These are phyloP conservation scores for Aspergillus tubingensis DNA, from an alignment of 2,329 filamentous ascomycete genomes.

Conservation along the genomic window DNA sequence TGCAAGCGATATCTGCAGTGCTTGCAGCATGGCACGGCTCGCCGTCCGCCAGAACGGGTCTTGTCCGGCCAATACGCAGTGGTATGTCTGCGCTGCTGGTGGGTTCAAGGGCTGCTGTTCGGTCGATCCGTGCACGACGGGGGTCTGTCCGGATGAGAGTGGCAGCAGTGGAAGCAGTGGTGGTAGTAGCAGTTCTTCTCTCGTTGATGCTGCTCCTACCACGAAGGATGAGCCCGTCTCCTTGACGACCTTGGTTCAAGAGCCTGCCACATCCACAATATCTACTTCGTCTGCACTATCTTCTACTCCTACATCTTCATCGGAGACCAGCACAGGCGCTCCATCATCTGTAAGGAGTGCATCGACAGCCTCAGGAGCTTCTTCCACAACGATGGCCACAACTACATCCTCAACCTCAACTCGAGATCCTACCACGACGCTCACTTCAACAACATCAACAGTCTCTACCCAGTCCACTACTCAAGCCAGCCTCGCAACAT, in stretches of 20 bases:
- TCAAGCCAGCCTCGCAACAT: neutral
- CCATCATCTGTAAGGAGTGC: neutral
- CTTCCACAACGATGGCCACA: neutral
- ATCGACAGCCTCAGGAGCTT: neutral
- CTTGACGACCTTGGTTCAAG: neutral
- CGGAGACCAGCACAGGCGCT: neutral
- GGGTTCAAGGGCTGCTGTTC: conserved; percentile 37
- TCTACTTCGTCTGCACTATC: neutral
- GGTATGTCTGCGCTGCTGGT: conserved; percentile 30
- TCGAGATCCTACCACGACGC: neutral
- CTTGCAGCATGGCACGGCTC: conserved; percentile 12
- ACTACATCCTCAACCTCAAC: neutral
- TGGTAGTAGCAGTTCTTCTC: neutral
- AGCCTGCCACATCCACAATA: neutral
- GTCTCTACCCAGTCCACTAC: neutral
- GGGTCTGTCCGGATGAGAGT: conserved; percentile 31
- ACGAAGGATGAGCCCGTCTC: neutral
- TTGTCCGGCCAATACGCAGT: conserved; percentile 25
- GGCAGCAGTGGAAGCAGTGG: neutral
- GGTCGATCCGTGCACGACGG: conserved; percentile 32
- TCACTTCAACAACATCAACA: neutral
- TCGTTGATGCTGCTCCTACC: neutral
- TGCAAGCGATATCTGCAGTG: neutral
- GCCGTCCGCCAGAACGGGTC: conserved; percentile 10
- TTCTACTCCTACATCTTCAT: neutral